These are phyloP conservation scores for Paraphoma chrysanthemicola DNA, from an alignment of 2,329 filamentous ascomycete species.

Conservation along the genomic window DNA sequence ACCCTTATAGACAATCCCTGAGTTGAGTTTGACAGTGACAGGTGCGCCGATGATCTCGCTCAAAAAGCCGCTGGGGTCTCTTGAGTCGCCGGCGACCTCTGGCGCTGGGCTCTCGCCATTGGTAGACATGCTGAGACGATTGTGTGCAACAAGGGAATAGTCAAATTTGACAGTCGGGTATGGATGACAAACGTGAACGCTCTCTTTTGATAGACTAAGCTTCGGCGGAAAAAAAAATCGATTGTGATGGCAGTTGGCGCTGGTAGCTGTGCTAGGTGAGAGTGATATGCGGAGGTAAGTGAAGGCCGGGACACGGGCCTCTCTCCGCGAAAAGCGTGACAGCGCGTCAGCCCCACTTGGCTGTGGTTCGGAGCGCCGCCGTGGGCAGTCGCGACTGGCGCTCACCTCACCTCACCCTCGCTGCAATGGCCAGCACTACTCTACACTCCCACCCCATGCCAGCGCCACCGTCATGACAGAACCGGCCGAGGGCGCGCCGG, in stretches of 20 bases:
- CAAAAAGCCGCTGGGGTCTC: slow-evolving; percentile 92
- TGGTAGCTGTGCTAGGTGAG: not conserved
- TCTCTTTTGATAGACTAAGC: no score
- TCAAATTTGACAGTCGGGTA: no score
- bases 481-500: slow-evolving; percentile 17
- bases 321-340: slow-evolving; percentile 39
- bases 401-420: not conserved
- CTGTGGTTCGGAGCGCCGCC: no score
- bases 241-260: no score
- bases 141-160: not conserved
- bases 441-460: not conserved
- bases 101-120: slow-evolving; percentile 69
- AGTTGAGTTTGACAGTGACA: slow-evolving; percentile 97
- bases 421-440: not conserved
- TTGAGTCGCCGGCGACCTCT: slow-evolving; percentile 74
- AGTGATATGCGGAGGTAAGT: not conserved
- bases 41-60: slow-evolving; percentile 92
- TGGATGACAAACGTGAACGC: no score
- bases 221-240: no score
- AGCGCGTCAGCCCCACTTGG: slow-evolving; percentile 26
- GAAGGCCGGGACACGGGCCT: not conserved
- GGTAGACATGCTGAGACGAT: slow-evolving; percentile 23
- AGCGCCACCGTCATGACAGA: slow-evolving; percentile 35
- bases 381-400: not conserved
- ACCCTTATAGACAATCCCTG: slow-evolving; percentile 98